A percentile compares a stretch with the other conserved stretches of the same genome.
Evolutionary conservation across 1,139 yeast species (phyloP).

Genomic region (Debaryomyces udenii): DNA sequence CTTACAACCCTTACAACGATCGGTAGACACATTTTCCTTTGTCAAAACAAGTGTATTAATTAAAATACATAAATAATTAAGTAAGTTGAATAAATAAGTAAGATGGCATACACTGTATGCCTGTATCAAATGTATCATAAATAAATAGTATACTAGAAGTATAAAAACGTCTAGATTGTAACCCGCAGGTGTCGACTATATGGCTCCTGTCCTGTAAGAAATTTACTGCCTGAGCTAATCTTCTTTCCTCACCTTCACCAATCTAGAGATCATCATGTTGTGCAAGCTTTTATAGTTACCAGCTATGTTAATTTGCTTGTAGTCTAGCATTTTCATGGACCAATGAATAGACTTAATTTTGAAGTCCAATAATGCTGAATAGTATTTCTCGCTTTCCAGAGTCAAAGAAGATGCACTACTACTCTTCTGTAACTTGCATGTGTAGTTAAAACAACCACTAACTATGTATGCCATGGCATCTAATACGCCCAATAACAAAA

Average conservation of each 20-base stretch:
- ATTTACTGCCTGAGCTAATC: constrained; percentile 3
- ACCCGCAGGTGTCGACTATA: not conserved
- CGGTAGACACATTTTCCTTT: too few species aligned
- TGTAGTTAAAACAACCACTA: constrained; percentile 2
- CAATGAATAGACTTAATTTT: constrained; percentile 9
- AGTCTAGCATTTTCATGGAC: constrained; percentile 6
- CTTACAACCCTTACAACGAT: too few species aligned
- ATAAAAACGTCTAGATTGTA: too few species aligned
- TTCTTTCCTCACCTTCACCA: constrained; percentile 11
- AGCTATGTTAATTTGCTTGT: constrained; percentile 4
- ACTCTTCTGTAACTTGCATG: constrained; percentile 2
- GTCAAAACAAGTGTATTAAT: too few species aligned
- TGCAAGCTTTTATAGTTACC: constrained; percentile 2
- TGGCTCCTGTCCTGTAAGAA: not conserved
- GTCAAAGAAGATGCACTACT: not conserved
- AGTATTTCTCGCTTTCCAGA: constrained; percentile 4
- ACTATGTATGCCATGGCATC: constrained; percentile 11
- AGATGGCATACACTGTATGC: constrained; percentile 4
- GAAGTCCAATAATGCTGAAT: constrained; percentile 3
- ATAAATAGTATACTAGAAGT: not conserved
- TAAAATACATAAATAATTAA: not conserved
- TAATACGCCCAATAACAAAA: constrained; percentile 9
- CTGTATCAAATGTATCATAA: constrained; percentile 6
- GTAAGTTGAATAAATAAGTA: constrained; percentile 1
- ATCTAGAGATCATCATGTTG: constrained; percentile 8